These are phyloP conservation scores for Myriosclerotinia scirpicola DNA, from an alignment of 2,329 filamentous ascomycete species.

Conservation along the genomic window DNA sequence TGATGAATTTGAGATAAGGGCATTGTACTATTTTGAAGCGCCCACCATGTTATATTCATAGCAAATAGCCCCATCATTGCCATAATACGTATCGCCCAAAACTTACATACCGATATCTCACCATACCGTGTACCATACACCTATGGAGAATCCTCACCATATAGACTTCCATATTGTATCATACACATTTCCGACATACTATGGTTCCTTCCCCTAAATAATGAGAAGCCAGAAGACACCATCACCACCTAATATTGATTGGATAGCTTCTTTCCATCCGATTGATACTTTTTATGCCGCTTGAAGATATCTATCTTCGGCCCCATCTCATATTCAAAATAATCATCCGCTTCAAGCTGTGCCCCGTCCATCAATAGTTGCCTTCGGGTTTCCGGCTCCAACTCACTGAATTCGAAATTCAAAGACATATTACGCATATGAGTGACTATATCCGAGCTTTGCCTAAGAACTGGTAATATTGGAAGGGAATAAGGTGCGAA, in stretches of 20 bases:
- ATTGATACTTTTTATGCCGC: not conserved
- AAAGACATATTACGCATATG: slow-evolving; percentile 15
- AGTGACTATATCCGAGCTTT: slow-evolving; percentile 3
- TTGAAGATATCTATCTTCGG: slow-evolving; percentile 12
- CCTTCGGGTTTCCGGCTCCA: slow-evolving; percentile 15
- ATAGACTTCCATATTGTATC: not conserved
- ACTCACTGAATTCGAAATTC: slow-evolving; percentile 5
- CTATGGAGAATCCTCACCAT: not conserved
- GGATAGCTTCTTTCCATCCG: not conserved
- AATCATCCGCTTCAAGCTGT: slow-evolving; percentile 16
- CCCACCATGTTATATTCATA: not conserved
- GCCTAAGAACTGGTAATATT: not conserved
- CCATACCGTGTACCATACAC: not conserved
- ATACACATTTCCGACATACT: not conserved
- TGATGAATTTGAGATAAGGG: not conserved
- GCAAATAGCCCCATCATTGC: not conserved
- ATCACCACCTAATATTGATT: not conserved
- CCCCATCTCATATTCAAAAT: slow-evolving; percentile 15
- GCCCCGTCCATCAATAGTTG: slow-evolving; percentile 9
- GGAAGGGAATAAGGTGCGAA: not conserved
- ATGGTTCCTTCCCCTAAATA: not conserved
- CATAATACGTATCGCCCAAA: not conserved
- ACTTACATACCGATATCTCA: not conserved
- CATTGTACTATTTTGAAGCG: not conserved
- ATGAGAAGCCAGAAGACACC: not conserved